Evolutionary conservation across 208 protist species (phyloP), one percentile per base, ranked within the genome.

Genomic region (Trypanosoma vivax): DNA sequence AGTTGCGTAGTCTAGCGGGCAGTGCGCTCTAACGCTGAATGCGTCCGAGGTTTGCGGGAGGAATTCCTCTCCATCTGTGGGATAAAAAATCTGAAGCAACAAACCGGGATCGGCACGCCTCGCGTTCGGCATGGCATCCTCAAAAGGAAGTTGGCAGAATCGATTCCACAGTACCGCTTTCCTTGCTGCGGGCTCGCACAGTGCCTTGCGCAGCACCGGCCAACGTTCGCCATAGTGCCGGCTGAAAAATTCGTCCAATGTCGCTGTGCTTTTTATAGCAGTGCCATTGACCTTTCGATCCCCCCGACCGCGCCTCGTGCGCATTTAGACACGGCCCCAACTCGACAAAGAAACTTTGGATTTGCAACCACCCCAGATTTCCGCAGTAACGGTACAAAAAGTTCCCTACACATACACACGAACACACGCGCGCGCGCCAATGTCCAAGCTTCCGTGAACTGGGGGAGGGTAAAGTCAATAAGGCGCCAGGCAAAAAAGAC

Each of bases 131-230:
- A 71, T 75, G 5, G 70, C 80, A 41, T 77, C 67, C 37, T 57
- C 67, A 47, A 84, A 81, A 16, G 86, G 73, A n/a, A 90, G 45
- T 60, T 83, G 76, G 30, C 65, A 86, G 56, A 79, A 93, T 24
- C 79, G 72, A 59, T 93, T 93, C 69, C 76, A 90, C 55, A 93
- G 54, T 4, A 73, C 79, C 9, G 85, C 71, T 64, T 88, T 89
- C 28, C 33, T 29, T 4, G 75, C 51, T 13, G 48, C 7, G n/a
- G 58, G 21, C 16, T 25, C 29, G 7, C 52, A 31, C 79, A 93
- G 69, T 5, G 81, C 67, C 13, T 67, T 58, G 18, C 69, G 53
- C 27, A 93, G 68, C 11, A 45, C 33, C 14, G 79, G 76, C 82
- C 86, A 93, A 18, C 86, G 81, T 13, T 75, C 63, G 41, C 81